phyloP scores from a whole-genome alignment of 148 eudicot species.

The Vaccinium macrocarpon region DNA sequence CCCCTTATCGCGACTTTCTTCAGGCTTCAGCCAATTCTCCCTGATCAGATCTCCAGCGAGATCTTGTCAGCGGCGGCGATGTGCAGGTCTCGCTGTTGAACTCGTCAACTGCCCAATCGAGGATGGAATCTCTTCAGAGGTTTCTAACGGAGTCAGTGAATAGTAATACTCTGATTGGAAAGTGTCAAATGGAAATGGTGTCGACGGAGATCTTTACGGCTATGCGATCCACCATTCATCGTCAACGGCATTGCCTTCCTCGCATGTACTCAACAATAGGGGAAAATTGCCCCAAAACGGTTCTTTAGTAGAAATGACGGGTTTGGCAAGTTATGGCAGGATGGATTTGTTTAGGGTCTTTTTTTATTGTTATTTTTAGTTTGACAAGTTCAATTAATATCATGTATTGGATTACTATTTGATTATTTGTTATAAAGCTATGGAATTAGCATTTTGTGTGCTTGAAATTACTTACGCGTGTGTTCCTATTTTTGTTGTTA shows the following conservation, averaged over 20 bases:
- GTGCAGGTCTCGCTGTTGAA: constrained; percentile 41
- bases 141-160: constrained; percentile 53
- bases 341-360: neutral
- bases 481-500: neutral
- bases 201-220: constrained; percentile 47
- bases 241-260: constrained; percentile 67
- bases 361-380: neutral
- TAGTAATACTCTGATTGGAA: constrained; percentile 32
- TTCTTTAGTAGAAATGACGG: neutral
- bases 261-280: constrained; percentile 22
- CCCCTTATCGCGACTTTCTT: too few relatives aligned
- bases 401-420: too few relatives aligned
- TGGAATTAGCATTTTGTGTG: too few relatives aligned
- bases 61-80: constrained; percentile 14
- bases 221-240: constrained; percentile 57
- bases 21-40: neutral
- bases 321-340: neutral
- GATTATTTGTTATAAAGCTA: too few relatives aligned
- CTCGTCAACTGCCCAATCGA: constrained; percentile 40
- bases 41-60: neutral
- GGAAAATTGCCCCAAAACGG: neutral
- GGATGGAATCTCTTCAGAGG: constrained; percentile 56
- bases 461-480: neutral
- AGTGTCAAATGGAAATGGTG: constrained; percentile 38
- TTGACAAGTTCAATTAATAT: neutral